phyloP scores from a whole-genome alignment of 139 green algal genomes.

The Edaphochlamys debaryana region DNA sequence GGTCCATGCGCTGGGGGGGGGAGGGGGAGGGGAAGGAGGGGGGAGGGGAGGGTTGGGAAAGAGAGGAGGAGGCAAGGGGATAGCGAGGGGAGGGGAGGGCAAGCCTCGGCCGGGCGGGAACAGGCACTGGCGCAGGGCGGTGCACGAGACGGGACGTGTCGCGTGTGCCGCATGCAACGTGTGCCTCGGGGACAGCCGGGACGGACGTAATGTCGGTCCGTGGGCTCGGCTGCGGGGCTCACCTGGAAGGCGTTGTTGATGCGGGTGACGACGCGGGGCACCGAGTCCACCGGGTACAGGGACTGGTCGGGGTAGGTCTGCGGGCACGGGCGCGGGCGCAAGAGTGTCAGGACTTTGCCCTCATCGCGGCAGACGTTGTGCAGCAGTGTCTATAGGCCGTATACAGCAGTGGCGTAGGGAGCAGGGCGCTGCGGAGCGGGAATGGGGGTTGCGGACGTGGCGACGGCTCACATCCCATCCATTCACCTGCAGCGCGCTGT shows the following conservation, averaged over 20 bases:
- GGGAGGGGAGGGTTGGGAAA: background rate
- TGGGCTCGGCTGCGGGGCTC: background rate
- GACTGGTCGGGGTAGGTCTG: constrained; percentile 89
- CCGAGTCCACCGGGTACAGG: constrained; percentile 83
- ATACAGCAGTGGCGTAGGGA: too few species aligned
- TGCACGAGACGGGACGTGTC: background rate
- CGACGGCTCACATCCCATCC: too few species aligned
- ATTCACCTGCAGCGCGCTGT: constrained; percentile 61
- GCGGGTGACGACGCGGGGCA: constrained; percentile 74
- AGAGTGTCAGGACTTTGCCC: too few species aligned
- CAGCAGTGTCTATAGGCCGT: too few species aligned
- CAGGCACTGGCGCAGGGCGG: background rate
- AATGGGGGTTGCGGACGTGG: too few species aligned
- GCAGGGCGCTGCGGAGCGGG: too few species aligned
- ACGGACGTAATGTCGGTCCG: too few species aligned
- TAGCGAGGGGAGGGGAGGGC: background rate
- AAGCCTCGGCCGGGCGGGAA: background rate
- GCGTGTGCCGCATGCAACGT: too few species aligned
- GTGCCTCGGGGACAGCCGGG: too few species aligned
- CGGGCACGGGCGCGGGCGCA: background rate
- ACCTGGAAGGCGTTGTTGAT: constrained; percentile 80
- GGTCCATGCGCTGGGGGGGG: constrained; percentile 62
- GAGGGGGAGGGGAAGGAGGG: background rate
- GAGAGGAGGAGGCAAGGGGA: too few species aligned
- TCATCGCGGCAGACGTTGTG: too few species aligned